Percentiles rank a stretch among this genome's conserved stretches.
Evolutionary conservation across 2,329 filamentous ascomycete genomes (phyloP).

Genomic region (Chrysoporthe cubensis): DNA sequence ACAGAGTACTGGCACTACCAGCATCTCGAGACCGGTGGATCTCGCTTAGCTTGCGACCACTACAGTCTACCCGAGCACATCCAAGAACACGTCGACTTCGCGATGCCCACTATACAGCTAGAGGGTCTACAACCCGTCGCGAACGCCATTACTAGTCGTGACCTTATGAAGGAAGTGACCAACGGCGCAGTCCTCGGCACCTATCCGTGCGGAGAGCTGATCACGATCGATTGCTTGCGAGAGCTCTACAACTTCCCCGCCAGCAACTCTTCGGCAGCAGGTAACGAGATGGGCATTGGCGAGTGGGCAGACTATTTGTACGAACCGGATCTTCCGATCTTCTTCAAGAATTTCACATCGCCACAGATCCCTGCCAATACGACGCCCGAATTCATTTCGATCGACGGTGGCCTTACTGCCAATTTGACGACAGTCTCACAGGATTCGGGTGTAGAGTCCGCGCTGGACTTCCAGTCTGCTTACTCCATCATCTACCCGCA

Average conservation of each 20-base stretch:
- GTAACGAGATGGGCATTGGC: slow-evolving; percentile 33
- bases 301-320: slow-evolving; percentile 43
- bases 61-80: slow-evolving; percentile 21
- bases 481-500: slow-evolving; percentile 47
- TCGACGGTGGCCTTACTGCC: slow-evolving; percentile 24
- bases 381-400: slow-evolving; percentile 22
- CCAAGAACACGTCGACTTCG: slow-evolving; percentile 14
- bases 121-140: slow-evolving; percentile 24
- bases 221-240: slow-evolving; percentile 16
- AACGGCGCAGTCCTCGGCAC: slow-evolving; percentile 1
- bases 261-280: slow-evolving; percentile 23
- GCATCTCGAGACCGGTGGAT: slow-evolving; percentile 14
- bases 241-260: slow-evolving; percentile 31
- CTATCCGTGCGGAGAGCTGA: slow-evolving; percentile 11
- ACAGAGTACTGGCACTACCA: slow-evolving; percentile 22
- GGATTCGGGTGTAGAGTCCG: slow-evolving; percentile 38
- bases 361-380: slow-evolving; percentile 25
- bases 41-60: slow-evolving; percentile 15
- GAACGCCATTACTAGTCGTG: slow-evolving; percentile 8
- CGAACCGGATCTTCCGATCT: slow-evolving; percentile 28
- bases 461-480: slow-evolving; percentile 43
- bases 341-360: slow-evolving; percentile 23
- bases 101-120: slow-evolving; percentile 26
- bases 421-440: slow-evolving; percentile 26
- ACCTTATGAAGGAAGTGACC: slow-evolving; percentile 4